These are phyloP conservation scores for Colletotrichum cereale DNA, from an alignment of 2,329 filamentous ascomycete genomes.

Conservation along the genomic window DNA sequence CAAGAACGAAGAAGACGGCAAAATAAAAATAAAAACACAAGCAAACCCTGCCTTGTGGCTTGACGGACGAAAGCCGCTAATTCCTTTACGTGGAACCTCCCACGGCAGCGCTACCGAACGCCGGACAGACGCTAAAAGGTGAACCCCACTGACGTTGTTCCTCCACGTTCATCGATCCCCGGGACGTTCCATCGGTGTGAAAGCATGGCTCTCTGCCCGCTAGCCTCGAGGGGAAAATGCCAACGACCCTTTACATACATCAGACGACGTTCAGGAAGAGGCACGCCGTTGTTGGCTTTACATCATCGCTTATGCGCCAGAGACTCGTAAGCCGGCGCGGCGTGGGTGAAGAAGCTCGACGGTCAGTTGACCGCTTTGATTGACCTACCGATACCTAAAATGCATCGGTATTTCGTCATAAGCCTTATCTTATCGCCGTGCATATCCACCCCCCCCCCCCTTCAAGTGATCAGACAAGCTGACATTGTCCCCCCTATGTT, in stretches of 20 bases:
- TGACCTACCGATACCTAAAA: too few relatives aligned
- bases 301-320: conserved; percentile 23
- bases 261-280: not conserved
- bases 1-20: not conserved
- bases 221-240: not conserved
- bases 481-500: too few relatives aligned
- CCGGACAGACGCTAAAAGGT: conserved; percentile 4
- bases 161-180: conserved; percentile 6
- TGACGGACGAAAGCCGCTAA: not conserved
- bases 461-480: too few relatives aligned
- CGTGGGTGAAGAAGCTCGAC: not conserved
- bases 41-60: not conserved
- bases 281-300: not conserved
- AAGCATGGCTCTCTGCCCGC: conserved; percentile 1
- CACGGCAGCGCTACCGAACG: not conserved
- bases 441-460: not conserved
- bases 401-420: too few relatives aligned
- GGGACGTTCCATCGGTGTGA: not conserved
- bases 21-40: not conserved
- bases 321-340: not conserved
- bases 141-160: conserved; percentile 31
- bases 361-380: not conserved
- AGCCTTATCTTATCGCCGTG: conserved; percentile 9
- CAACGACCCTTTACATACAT: not conserved
- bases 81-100: not conserved